A percentile compares a stretch with the other conserved stretches of the same genome.
These are phyloP conservation scores for Serendipita sp. DNA, from an alignment of 768 basidiomycete genomes.

Conservation along the genomic window DNA sequence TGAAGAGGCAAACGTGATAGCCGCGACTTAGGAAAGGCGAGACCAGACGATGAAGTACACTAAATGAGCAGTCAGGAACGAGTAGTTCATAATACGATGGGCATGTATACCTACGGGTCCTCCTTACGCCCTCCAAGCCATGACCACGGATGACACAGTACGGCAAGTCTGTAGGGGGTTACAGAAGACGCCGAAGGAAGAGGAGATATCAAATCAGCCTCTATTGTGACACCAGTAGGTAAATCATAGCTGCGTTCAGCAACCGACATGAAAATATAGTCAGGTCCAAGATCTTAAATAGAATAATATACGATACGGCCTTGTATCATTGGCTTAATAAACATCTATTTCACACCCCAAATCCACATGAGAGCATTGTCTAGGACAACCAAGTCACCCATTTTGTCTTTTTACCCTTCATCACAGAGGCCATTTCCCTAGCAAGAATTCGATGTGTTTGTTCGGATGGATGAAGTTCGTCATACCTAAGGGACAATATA, in stretches of 20 bases:
- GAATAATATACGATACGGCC: not conserved
- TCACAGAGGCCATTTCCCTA: constrained; percentile 31
- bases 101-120: constrained; percentile 45
- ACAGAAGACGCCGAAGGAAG: not conserved
- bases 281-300: not conserved
- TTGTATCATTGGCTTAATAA: not conserved
- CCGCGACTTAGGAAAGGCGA: constrained; percentile 25
- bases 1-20: constrained; percentile 53
- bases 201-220: not conserved
- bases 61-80: constrained; percentile 15
- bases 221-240: not conserved
- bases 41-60: constrained; percentile 22
- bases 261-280: not conserved
- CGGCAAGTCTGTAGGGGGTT: constrained; percentile 20
- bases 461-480: constrained; percentile 46
- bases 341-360: not conserved
- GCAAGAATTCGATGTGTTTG: constrained; percentile 40
- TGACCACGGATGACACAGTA: constrained; percentile 79
- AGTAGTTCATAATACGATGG: not conserved
- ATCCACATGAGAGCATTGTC: not conserved
- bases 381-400: constrained; percentile 9
- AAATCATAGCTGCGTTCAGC: not conserved
- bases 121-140: constrained; percentile 63
- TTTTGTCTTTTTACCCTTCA: constrained; percentile 21
- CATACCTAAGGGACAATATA: constrained; percentile 20